These are phyloP conservation scores for Trichodelitschia bisporula DNA, from an alignment of 495 filamentous ascomycete genomes.

Conservation along the genomic window DNA sequence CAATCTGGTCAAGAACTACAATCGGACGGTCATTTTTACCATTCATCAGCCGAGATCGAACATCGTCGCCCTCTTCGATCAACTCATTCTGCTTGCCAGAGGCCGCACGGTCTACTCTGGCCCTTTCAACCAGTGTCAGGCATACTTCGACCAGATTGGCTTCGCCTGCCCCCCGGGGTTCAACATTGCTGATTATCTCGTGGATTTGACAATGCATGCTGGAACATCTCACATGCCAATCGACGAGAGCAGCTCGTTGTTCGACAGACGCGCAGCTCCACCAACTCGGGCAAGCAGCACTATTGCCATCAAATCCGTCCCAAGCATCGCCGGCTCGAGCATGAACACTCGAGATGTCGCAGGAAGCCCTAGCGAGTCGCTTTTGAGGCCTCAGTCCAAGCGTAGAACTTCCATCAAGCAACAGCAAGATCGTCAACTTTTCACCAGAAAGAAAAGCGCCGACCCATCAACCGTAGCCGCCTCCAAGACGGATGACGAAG, in stretches of 20 bases:
- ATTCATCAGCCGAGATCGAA: constrained; percentile 99
- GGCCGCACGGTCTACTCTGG: constrained; percentile 87
- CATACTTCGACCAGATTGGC: constrained; percentile 75
- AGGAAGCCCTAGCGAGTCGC: constrained; percentile 31
- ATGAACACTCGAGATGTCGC: constrained; percentile 23
- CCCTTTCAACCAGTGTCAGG: constrained; percentile 67
- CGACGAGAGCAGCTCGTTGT: constrained; percentile 21
- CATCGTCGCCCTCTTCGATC: constrained; percentile 94
- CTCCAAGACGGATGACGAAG: constrained; percentile 40
- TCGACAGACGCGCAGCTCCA: too few species aligned
- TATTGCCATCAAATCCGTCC: constrained; percentile 72
- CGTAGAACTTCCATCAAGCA: constrained; percentile 53
- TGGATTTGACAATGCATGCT: constrained; percentile 94
- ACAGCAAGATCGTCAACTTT: constrained; percentile 75
- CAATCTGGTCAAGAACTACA: constrained; percentile 82
- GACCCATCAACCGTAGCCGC: constrained; percentile 21
- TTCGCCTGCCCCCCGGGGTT: constrained; percentile 88
- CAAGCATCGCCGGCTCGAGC: constrained; percentile 48
- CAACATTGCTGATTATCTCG: constrained; percentile 94
- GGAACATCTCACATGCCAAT: constrained; percentile 28
- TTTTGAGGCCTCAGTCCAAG: constrained; percentile 33
- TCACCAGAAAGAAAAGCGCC: constrained; percentile 49
- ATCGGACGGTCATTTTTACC: constrained; percentile 89
- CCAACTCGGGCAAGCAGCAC: constrained; percentile 42
- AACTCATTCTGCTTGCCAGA: constrained; percentile 69